A percentile compares a stretch with the other conserved stretches of the same genome.
Evolutionary conservation across 208 protist species (phyloP).

Genomic region (Crithidia expoeki): DNA sequence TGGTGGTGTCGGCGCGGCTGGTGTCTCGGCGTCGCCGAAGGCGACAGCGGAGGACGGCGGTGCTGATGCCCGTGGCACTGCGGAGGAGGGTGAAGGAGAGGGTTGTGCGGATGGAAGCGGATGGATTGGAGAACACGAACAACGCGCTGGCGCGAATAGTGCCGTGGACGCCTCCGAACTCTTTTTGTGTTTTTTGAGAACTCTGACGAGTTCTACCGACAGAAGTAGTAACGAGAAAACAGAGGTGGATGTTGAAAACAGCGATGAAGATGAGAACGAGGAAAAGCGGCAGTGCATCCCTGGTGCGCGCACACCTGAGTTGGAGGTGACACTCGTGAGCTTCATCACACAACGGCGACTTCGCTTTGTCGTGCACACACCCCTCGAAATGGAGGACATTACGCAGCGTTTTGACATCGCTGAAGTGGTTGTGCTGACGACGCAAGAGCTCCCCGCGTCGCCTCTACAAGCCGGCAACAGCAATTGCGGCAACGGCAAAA

Average conservation of each 20-base stretch:
- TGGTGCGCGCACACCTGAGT: not conserved
- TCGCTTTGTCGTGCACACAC: slow-evolving; percentile 31
- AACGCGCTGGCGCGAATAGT: not conserved
- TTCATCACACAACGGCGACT: slow-evolving; percentile 69
- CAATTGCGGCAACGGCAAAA: not conserved
- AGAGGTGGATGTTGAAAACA: not conserved
- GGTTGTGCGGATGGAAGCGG: too few species aligned
- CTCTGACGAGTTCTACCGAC: slow-evolving; percentile 1
- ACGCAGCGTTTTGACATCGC: slow-evolving; percentile 75
- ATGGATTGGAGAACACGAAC: not conserved
- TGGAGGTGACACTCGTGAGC: slow-evolving; percentile 69
- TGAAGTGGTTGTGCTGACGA: slow-evolving; percentile 63
- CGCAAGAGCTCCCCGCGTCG: not conserved
- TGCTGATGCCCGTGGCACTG: not conserved
- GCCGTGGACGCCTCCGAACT: slow-evolving; percentile 56
- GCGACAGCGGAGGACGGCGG: slow-evolving; percentile 10
- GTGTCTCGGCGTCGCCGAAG: not conserved
- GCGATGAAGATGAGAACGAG: not conserved
- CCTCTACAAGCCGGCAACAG: not conserved
- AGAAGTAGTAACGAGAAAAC: too few species aligned
- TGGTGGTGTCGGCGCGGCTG: not conserved
- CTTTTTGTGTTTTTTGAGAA: slow-evolving; percentile 67
- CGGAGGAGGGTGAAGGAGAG: slow-evolving; percentile 28
- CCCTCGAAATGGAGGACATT: slow-evolving; percentile 71
- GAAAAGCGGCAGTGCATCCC: not conserved